Evolutionary conservation across 768 basidiomycete species (phyloP).

Genomic region (Calocybe gangraenosa): DNA sequence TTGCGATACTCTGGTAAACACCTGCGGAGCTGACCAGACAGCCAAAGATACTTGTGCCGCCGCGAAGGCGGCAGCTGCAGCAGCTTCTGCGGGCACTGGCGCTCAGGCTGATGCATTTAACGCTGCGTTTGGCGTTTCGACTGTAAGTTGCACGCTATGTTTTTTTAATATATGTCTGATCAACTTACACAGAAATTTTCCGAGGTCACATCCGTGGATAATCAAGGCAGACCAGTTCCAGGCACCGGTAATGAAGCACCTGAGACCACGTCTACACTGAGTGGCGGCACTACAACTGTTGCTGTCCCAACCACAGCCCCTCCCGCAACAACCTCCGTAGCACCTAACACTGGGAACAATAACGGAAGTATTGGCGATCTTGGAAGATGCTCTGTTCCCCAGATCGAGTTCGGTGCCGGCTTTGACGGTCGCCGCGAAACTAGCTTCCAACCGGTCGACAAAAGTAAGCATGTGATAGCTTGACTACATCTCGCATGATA

Average conservation of each 20-base stretch:
- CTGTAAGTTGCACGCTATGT: conserved; percentile 22
- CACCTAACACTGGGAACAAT: conserved; percentile 6
- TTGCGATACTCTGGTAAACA: conserved; percentile 49
- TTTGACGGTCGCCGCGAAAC: conserved; percentile 54
- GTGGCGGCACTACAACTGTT: conserved; percentile 12
- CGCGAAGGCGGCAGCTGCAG: conserved; percentile 36
- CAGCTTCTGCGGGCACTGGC: conserved; percentile 39
- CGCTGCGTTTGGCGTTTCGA: conserved; percentile 34
- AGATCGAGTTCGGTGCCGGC: conserved; percentile 52
- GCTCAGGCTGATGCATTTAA: conserved; percentile 55
- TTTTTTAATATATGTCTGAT: conserved; percentile 2
- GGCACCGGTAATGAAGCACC: conserved; percentile 21
- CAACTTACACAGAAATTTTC: conserved; percentile 32
- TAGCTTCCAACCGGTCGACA: conserved; percentile 47
- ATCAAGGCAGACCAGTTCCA: conserved; percentile 31
- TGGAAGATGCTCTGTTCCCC: conserved; percentile 47
- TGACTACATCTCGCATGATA: neutral
- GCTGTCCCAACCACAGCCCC: conserved; percentile 14
- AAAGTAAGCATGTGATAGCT: conserved; percentile 24
- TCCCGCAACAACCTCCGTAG: conserved; percentile 14
- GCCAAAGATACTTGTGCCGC: conserved; percentile 45
- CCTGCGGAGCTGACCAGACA: conserved; percentile 50
- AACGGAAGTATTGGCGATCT: conserved; percentile 36
- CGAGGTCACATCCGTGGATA: conserved; percentile 30
- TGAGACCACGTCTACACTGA: conserved; percentile 10